Base-by-base conservation (phyloP, 768 basidiomycete species). In the Suillus lakei region DNA sequence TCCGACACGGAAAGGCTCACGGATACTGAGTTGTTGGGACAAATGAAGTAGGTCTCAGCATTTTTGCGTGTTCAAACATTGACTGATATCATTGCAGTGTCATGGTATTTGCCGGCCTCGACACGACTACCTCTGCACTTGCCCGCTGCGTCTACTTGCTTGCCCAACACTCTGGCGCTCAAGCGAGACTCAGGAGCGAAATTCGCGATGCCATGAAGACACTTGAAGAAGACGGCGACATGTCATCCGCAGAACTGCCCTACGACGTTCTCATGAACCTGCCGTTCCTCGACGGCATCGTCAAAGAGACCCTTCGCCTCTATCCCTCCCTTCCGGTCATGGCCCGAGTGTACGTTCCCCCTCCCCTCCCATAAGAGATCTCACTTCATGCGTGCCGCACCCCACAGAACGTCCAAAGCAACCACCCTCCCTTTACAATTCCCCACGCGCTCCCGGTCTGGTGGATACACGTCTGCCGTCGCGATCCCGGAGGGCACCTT, bases 21-120 rank as follows among this genome's bases (percentile, higher is more conserved):
- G 51, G 83, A 85, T 61, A 68, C 70, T 28, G 84, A 85, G 63
- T 69, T 85, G 38, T 78, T 82, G 1, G 84, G 83, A 0, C 84
- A 85, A 67, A 83, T 85, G 81, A 83, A 83, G 84, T 83, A 68
- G 46, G 80, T 73, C 32, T 28, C 23, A 53, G 43, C 32, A 51
- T n/a, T 62, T 48, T 26, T 4, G 62, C 44, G 9, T 16, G 26
- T 41, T 3, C 3, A 28, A 28, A 21, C 26, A 41, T 41, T 0
- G 10, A 28, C 36, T 16, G 8, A 30, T 28, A 10, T 50, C 4
- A 2, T 36, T 34, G 18, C 60, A 84, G 83, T 7, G 82, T 84
- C 21, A 70, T 85, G 43, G 75, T 79, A 23, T 79, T 82, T 55
- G 82, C 82, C 0, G 83, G 77, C 1, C 80, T 78, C 64, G 83